A percentile compares a stretch with the other conserved stretches of the same genome.
Evolutionary conservation across 257 asterid genomes (phyloP).

Genomic region (Solanum sparsipilum): DNA sequence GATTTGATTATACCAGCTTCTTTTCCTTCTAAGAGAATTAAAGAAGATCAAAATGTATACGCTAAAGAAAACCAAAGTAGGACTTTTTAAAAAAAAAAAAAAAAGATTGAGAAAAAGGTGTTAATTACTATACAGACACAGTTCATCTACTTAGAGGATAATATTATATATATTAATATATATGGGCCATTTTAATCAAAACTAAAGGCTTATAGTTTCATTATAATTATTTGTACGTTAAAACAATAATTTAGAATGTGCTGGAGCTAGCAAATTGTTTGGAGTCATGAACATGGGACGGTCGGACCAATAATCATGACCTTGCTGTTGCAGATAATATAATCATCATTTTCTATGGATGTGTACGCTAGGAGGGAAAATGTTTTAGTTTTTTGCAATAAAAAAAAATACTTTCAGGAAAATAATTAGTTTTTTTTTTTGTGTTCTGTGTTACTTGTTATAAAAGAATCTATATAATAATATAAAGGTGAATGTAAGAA

Average conservation of each 20-base stretch:
- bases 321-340: background rate
- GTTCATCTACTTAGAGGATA: no score
- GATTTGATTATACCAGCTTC: no score
- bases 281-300: background rate
- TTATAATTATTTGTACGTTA: background rate
- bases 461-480: background rate
- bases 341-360: background rate
- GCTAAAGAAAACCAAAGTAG: no score
- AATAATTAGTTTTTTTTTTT: background rate
- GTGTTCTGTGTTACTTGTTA: no score
- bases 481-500: no score
- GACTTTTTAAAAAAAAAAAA: no score
- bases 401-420: background rate
- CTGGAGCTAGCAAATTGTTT: background rate
- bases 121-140: no score
- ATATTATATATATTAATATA: no score
- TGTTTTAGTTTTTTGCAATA: background rate
- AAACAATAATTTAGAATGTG: background rate
- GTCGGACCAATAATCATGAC: background rate
- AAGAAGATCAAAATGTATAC: background rate
- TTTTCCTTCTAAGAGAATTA: background rate
- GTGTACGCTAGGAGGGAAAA: background rate
- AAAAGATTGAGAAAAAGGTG: no score
- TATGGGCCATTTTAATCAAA: background rate
- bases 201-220: background rate